Base-by-base conservation (phyloP, 2,329 filamentous ascomycete species). In the Aspergillus ibericus region DNA sequence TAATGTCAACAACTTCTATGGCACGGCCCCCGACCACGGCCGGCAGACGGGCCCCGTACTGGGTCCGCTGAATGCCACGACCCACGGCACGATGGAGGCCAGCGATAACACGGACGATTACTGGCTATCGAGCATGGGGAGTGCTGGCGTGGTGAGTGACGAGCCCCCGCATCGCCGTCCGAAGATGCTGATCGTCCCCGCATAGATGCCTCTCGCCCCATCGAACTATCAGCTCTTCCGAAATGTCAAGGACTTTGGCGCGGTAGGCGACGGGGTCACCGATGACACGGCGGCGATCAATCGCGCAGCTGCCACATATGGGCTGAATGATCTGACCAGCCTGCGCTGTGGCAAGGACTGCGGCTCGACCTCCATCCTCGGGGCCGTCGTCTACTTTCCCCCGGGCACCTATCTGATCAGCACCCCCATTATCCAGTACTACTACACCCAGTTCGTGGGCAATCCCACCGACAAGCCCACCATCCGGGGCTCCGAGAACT, bases 261-360 rank as follows among this genome's bases (percentile, higher is more conserved):
- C 86, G 65, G 86, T 88, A 58, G 81, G 81, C 47, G 81, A 85
- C 64, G 84, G 84, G 25, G 72, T 77, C 2, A 87, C 85, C 29
- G 91, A 96, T 70, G 91, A 95, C 69, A 93, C 90, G 0, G 86
- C 76, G 0, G 89, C 91, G 62, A 93, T 96, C 82, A 95, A 95
- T 77, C 72, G 77, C 15, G 90, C 90, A 63, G 88, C 95, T 67
- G 78, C 82, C 15, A 82, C 83, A 16, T 89, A 89, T 29, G 81
- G 81, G 66, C 16, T 16, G 13, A 15, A 36, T 18, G 34, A 53
- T 25, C 7, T n/a, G 18, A 20, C 29, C 35, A 22, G 10, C 12
- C 29, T 53, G 27, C 89, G 92, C 47, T 96, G 92, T 70, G 90
- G 89, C 49, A 72, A 83, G 59, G 83, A 85, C 62, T 96, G 92